Conservation (phyloP, 2,329 filamentous ascomycete genomes). For the Nemania serpens region DNA sequence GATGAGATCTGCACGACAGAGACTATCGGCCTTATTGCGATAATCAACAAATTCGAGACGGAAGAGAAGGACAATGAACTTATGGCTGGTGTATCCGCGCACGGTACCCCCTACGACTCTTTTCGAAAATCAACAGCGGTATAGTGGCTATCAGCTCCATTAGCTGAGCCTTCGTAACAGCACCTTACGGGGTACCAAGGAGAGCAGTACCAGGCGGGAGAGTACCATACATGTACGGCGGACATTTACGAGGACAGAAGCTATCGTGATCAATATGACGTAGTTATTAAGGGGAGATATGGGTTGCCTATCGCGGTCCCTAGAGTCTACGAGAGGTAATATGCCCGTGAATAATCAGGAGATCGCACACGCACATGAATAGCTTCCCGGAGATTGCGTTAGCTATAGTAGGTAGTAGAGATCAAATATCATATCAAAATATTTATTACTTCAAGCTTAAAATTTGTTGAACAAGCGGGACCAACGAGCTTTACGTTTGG, state of each 20-base stretch:
- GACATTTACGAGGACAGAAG: conserved; percentile 56
- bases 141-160: conserved; percentile 71
- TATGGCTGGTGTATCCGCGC: conserved; percentile 60
- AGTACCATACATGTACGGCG: conserved; percentile 53
- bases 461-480: no score
- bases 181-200: conserved; percentile 56
- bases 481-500: not conserved
- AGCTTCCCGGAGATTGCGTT: no score
- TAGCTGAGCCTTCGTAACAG: conserved; percentile 44
- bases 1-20: conserved; percentile 57
- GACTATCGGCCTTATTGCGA: conserved; percentile 62
- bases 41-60: conserved; percentile 59
- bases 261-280: conserved; percentile 50
- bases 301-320: no score
- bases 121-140: conserved; percentile 63
- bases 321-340: no score
- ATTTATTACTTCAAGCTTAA: no score
- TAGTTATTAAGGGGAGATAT: conserved; percentile 23
- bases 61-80: conserved; percentile 58
- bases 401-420: no score
- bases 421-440: no score
- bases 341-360: no score
- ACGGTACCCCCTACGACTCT: conserved; percentile 64
- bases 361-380: no score
- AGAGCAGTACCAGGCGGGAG: conserved; percentile 55